These are phyloP conservation scores for Yarrowia keelungensis DNA, from an alignment of 805 yeast genomes.

Conservation along the genomic window DNA sequence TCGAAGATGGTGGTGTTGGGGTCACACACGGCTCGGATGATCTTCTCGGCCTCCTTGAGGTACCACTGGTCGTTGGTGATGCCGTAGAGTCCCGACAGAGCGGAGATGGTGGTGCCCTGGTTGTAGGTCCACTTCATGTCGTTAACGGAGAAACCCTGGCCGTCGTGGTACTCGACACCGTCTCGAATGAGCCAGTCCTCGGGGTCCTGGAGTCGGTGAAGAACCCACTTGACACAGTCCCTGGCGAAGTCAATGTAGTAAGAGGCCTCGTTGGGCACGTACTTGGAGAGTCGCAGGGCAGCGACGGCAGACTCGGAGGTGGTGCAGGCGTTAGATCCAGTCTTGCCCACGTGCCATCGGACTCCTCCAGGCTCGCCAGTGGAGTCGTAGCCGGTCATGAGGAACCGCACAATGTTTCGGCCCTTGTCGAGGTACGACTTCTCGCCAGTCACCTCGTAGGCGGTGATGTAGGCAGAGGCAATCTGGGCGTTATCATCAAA, in stretches of 20 bases:
- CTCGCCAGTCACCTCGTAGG: conserved; percentile 71
- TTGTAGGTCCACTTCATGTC: conserved; percentile 70
- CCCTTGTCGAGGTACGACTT: conserved; percentile 61
- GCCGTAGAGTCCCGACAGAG: conserved; percentile 58
- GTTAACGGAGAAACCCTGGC: conserved; percentile 52
- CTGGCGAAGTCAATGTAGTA: conserved; percentile 63
- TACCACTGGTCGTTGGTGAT: conserved; percentile 61
- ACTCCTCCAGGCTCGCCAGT: conserved; percentile 63
- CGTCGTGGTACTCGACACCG: conserved; percentile 58
- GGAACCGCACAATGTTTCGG: conserved; percentile 62
- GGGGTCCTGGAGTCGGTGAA: conserved; percentile 59
- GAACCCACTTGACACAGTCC: conserved; percentile 64
- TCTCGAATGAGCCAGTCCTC: conserved; percentile 64
- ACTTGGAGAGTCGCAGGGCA: conserved; percentile 62
- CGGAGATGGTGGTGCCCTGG: conserved; percentile 68
- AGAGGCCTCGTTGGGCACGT: conserved; percentile 54
- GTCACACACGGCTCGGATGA: conserved; percentile 65
- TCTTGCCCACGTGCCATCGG: conserved; percentile 68
- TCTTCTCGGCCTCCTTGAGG: conserved; percentile 50
- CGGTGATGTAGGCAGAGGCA: conserved; percentile 67
- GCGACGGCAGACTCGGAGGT: conserved; percentile 72
- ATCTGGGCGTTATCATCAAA: conserved; percentile 79
- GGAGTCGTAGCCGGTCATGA: conserved; percentile 69
- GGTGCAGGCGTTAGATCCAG: conserved; percentile 69
- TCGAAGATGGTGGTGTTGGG: conserved; percentile 64